Conservation (phyloP, 2,329 filamentous ascomycete species). For the Monosporascus sp. region DNA sequence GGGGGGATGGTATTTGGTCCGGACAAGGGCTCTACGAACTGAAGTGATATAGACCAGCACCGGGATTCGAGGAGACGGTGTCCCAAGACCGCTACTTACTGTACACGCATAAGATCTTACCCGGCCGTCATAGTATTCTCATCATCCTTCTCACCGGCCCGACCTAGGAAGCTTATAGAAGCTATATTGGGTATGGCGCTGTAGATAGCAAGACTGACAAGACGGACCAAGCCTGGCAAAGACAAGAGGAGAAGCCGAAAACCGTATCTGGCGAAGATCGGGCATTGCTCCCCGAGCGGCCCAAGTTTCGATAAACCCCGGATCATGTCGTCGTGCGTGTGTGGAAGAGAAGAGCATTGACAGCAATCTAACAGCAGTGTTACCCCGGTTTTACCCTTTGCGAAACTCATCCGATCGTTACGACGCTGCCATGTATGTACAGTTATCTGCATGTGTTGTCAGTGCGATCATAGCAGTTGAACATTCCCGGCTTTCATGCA, state of each 20-base stretch:
- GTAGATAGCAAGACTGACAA: conserved; percentile 4
- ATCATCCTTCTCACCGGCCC: neutral
- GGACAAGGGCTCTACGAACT: too few species aligned
- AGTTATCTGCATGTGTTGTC: neutral
- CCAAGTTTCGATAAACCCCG: neutral
- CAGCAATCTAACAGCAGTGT: neutral
- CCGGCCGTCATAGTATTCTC: neutral
- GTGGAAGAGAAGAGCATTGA: neutral
- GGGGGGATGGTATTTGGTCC: neutral
- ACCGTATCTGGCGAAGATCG: neutral
- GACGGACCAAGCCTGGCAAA: conserved; percentile 1
- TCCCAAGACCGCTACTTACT: too few species aligned
- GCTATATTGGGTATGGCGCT: neutral
- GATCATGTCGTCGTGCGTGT: too few species aligned
- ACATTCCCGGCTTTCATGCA: neutral
- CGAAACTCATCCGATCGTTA: neutral
- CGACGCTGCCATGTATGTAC: neutral
- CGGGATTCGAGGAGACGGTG: too few species aligned
- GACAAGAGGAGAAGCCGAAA: neutral
- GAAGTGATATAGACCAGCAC: too few species aligned
- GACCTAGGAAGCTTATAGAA: neutral
- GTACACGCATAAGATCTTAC: too few species aligned
- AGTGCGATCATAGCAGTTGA: neutral
- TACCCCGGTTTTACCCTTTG: neutral
- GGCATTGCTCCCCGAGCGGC: neutral